Percentiles rank a stretch among this genome's conserved stretches.
Conservation (phyloP, 345 rosid species). For the Populus euphratica region DNA sequence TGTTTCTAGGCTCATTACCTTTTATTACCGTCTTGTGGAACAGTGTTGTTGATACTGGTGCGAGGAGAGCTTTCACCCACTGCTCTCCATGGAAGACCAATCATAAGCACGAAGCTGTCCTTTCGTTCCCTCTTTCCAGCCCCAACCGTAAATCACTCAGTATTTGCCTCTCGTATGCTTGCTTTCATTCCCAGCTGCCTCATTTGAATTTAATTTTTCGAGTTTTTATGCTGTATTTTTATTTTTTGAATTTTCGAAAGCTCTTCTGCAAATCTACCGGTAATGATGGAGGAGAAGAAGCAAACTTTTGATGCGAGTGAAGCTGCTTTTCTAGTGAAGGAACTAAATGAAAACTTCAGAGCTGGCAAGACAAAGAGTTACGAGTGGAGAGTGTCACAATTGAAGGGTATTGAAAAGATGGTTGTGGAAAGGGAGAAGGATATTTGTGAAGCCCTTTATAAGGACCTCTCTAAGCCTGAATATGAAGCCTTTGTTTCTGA, state of each 20-base stretch:
- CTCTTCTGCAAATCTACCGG: constrained; percentile 22
- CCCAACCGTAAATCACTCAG: neutral
- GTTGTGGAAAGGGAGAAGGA: constrained; percentile 59
- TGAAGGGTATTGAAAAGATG: constrained; percentile 54
- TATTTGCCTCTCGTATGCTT: neutral
- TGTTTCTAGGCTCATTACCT: neutral
- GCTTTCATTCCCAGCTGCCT: neutral
- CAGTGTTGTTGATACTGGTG: constrained; percentile 11
- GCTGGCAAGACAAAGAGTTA: constrained; percentile 66
- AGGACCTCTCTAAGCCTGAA: constrained; percentile 71
- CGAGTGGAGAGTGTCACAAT: constrained; percentile 73
- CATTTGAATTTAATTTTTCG: neutral
- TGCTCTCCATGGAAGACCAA: neutral
- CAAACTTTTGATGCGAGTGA: constrained; percentile 29
- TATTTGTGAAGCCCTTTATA: constrained; percentile 49
- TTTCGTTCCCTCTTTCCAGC: neutral
- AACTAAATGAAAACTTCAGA: constrained; percentile 48
- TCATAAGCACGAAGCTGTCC: neutral
- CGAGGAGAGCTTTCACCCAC: neutral
- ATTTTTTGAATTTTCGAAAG: constrained; percentile 8
- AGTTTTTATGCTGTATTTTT: neutral
- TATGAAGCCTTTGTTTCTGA: constrained; percentile 64
- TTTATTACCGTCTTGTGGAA: neutral
- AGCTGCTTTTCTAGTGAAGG: constrained; percentile 48
- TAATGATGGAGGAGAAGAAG: constrained; percentile 20